Evolutionary conservation across 2,329 filamentous ascomycete genomes (phyloP).

Genomic region (Fusarium pseudocircinatum): DNA sequence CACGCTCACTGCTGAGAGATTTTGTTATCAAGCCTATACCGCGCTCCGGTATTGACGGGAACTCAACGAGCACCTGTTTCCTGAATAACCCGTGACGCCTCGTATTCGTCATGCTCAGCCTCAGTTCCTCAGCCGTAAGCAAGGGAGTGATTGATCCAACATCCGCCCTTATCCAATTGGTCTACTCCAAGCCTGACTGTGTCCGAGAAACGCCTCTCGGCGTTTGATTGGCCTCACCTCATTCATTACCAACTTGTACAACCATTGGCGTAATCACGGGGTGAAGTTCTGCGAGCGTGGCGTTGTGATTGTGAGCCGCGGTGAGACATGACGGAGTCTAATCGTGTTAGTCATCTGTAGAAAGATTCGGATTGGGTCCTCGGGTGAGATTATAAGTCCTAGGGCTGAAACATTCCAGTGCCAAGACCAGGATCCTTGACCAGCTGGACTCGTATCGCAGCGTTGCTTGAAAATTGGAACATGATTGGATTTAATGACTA

Average conservation of each 20-base stretch:
- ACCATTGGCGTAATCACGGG: background rate
- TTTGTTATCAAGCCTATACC: background rate
- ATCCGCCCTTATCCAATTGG: background rate
- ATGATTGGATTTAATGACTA: background rate
- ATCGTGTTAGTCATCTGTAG: background rate
- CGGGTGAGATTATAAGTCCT: background rate
- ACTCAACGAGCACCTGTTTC: too few species aligned
- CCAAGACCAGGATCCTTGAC: background rate
- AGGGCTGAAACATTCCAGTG: background rate
- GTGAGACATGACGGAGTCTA: background rate
- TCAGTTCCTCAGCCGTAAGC: background rate
- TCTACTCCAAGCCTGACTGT: background rate
- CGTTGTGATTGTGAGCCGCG: background rate
- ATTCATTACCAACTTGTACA: background rate
- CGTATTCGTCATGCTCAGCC: conserved; percentile 1
- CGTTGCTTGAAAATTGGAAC: background rate
- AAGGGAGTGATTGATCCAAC: background rate
- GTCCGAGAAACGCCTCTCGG: background rate
- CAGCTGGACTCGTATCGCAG: background rate
- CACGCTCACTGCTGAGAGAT: too few species aligned
- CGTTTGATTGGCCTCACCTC: background rate
- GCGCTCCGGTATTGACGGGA: background rate
- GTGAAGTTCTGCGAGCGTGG: background rate
- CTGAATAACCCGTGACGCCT: background rate
- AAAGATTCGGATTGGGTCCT: background rate